Percentiles rank a stretch among this genome's conserved stretches.
Conservation (phyloP, 2,329 filamentous ascomycete species). For the Pseudocercospora cruenta region DNA sequence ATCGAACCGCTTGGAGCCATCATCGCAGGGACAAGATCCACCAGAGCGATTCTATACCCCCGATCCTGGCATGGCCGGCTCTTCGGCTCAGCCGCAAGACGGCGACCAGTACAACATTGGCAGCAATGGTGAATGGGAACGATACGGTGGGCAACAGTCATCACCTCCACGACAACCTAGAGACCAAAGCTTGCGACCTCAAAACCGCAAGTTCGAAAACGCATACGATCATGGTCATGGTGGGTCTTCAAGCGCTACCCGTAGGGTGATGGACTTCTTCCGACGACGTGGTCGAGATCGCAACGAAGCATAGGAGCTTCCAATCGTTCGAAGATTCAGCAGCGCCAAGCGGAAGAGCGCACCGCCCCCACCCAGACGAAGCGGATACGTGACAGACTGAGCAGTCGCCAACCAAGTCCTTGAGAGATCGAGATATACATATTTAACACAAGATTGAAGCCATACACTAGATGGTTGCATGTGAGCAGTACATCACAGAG, state of each 20-base stretch:
- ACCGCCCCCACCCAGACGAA: neutral
- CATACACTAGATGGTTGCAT: constrained; percentile 8
- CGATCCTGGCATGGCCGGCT: constrained; percentile 21
- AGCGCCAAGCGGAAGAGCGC: constrained; percentile 13
- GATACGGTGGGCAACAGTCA: constrained; percentile 41
- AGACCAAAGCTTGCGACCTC: constrained; percentile 63
- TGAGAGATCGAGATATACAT: constrained; percentile 1
- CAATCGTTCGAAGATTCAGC: constrained; percentile 20
- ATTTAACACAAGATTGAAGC: neutral
- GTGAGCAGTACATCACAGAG: constrained; percentile 4
- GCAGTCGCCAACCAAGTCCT: neutral
- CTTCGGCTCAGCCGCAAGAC: constrained; percentile 18
- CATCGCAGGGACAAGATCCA: constrained; percentile 29
- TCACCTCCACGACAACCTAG: constrained; percentile 48
- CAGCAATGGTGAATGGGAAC: constrained; percentile 31
- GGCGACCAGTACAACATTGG: constrained; percentile 38
- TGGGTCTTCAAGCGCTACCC: constrained; percentile 83
- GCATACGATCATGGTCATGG: constrained; percentile 80
- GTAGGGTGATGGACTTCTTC: constrained; percentile 98
- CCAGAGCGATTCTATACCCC: constrained; percentile 40
- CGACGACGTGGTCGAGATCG: constrained; percentile 74
- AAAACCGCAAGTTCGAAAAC: constrained; percentile 82
- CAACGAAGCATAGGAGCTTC: constrained; percentile 27
- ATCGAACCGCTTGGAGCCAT: constrained; percentile 24
- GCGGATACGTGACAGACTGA: constrained; percentile 12